Conservation (phyloP, 179 eudicot genomes). For the Sideroxylon spinosum region DNA sequence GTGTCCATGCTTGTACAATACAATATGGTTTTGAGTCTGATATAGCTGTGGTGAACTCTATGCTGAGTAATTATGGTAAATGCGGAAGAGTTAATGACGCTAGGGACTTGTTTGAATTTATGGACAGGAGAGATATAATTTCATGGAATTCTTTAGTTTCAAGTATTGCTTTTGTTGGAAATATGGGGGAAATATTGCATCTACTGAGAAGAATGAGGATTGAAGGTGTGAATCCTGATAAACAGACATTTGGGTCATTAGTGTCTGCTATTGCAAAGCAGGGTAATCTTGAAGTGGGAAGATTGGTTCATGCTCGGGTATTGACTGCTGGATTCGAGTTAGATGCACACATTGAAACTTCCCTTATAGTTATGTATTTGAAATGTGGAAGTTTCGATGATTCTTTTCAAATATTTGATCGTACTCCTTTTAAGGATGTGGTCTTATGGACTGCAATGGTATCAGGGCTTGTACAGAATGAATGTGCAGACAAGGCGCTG, state of each 20-base stretch:
- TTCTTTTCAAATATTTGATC: constrained; percentile 55
- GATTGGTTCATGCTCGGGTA: constrained; percentile 58
- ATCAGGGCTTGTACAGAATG: constrained; percentile 80
- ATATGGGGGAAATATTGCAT: constrained; percentile 32
- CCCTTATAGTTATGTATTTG: constrained; percentile 54
- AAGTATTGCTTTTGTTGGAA: constrained; percentile 42
- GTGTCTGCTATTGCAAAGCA: constrained; percentile 37
- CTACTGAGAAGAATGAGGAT: constrained; percentile 52
- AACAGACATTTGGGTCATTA: constrained; percentile 59
- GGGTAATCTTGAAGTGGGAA: constrained; percentile 42
- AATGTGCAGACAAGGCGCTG: constrained; percentile 48
- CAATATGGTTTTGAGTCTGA: constrained; percentile 46
- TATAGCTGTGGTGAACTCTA: constrained; percentile 49
- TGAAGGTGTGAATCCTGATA: constrained; percentile 58
- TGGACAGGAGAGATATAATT: constrained; percentile 56
- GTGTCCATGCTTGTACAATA: constrained; percentile 47
- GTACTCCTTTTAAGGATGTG: constrained; percentile 49
- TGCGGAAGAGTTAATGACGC: constrained; percentile 60
- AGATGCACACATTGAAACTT: constrained; percentile 54
- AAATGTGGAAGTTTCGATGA: constrained; percentile 41
- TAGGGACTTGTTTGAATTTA: constrained; percentile 52
- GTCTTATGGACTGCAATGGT: constrained; percentile 77
- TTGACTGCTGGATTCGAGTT: constrained; percentile 46
- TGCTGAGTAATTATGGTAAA: constrained; percentile 63
- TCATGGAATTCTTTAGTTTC: constrained; percentile 87